Percentiles rank a stretch among this genome's conserved stretches.
Evolutionary conservation across 257 asterid species (phyloP).

Genomic region (Fraxinus excelsior): DNA sequence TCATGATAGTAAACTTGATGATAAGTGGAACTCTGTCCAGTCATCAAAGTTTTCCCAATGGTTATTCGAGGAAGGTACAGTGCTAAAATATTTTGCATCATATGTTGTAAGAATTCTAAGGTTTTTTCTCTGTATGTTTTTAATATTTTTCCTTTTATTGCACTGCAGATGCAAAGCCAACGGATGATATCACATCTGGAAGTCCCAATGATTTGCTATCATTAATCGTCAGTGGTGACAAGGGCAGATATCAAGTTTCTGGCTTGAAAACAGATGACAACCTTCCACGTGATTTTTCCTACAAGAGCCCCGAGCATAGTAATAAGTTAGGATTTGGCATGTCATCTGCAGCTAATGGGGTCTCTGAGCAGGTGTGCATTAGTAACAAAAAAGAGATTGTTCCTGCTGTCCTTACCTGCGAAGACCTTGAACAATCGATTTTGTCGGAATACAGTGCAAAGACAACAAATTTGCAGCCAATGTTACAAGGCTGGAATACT

Average conservation of each 20-base stretch:
- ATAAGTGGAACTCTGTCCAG: slow-evolving; percentile 48
- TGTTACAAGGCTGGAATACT: slow-evolving; percentile 32
- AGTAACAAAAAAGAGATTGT: slow-evolving; percentile 42
- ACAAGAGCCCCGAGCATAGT: slow-evolving; percentile 34
- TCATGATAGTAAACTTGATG: slow-evolving; percentile 47
- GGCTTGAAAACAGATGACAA: slow-evolving; percentile 30
- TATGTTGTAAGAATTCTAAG: slow-evolving; percentile 21
- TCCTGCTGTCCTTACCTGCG: slow-evolving; percentile 74
- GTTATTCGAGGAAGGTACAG: slow-evolving; percentile 82
- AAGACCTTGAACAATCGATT: slow-evolving; percentile 90
- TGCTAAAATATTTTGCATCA: slow-evolving; percentile 11
- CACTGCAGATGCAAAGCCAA: slow-evolving; percentile 56
- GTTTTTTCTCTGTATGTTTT: slow-evolving; percentile 7
- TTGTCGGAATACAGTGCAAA: slow-evolving; percentile 61
- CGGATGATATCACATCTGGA: slow-evolving; percentile 37
- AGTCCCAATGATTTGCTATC: slow-evolving; percentile 68
- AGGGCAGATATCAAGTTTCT: slow-evolving; percentile 48
- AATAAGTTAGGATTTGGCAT: slow-evolving; percentile 28
- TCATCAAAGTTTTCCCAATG: slow-evolving; percentile 83
- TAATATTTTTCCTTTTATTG: slow-evolving; percentile 3
- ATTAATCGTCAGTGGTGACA: slow-evolving; percentile 66
- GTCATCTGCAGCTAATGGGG: slow-evolving; percentile 46
- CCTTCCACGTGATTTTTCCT: slow-evolving; percentile 33
- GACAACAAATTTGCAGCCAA: slow-evolving; percentile 38
- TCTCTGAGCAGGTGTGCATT: slow-evolving; percentile 40